A percentile compares a stretch with the other conserved stretches of the same genome.
phyloP scores from a whole-genome alignment of 2,329 filamentous ascomycete genomes.

The Exophiala viscosa region DNA sequence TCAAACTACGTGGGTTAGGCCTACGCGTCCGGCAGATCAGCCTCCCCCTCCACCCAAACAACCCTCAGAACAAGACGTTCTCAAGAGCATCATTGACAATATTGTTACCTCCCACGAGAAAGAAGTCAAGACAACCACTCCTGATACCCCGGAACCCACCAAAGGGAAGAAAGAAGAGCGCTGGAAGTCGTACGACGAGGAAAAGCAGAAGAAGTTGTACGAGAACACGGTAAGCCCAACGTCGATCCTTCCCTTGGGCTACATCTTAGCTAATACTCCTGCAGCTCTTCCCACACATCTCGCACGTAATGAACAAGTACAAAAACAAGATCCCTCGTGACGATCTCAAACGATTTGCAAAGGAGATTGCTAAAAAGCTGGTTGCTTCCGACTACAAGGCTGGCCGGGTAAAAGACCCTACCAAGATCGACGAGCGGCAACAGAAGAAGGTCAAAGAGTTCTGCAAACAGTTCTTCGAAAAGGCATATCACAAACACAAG shows the following conservation, averaged over 20 bases:
- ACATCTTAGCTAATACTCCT: neutral
- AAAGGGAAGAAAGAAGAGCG: slow-evolving; percentile 50
- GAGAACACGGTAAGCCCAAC: slow-evolving; percentile 73
- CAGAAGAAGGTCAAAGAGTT: slow-evolving; percentile 77
- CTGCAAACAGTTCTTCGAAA: slow-evolving; percentile 81
- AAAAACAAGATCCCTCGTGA: slow-evolving; percentile 82
- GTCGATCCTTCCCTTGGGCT: slow-evolving; percentile 19
- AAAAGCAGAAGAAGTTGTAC: slow-evolving; percentile 94
- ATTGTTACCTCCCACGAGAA: slow-evolving; percentile 67
- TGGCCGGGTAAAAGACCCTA: slow-evolving; percentile 77
- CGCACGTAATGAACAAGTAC: slow-evolving; percentile 81
- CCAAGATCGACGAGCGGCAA: slow-evolving; percentile 70
- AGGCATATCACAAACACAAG: slow-evolving; percentile 72
- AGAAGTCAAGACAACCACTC: slow-evolving; percentile 48
- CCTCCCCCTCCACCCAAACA: slow-evolving; percentile 65
- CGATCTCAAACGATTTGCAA: slow-evolving; percentile 61
- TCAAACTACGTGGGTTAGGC: slow-evolving; percentile 75
- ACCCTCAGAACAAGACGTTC: slow-evolving; percentile 69
- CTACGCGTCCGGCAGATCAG: slow-evolving; percentile 65
- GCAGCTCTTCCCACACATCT: slow-evolving; percentile 79
- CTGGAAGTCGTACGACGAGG: slow-evolving; percentile 52
- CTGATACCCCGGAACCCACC: slow-evolving; percentile 63
- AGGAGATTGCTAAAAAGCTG: slow-evolving; percentile 78
- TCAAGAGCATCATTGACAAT: slow-evolving; percentile 65
- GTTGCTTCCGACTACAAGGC: slow-evolving; percentile 91